Evolutionary conservation across 2,329 filamentous ascomycete species (phyloP), one percentile per base, ranked within the genome.

Genomic region (Chaetomiaceae sp.): DNA sequence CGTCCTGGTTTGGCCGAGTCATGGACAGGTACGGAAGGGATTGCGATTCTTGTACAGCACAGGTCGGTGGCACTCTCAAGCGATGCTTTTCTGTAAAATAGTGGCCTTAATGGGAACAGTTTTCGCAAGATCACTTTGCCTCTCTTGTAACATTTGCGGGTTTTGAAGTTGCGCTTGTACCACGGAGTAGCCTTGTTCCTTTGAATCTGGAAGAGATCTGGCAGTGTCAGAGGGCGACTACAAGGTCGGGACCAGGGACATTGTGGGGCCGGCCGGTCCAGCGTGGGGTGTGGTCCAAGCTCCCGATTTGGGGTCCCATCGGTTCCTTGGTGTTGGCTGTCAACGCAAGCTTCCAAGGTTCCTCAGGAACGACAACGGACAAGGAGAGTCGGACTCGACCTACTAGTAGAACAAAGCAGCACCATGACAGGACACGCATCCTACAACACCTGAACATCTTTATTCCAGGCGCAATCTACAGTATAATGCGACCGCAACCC

Each of bases 21-120:
- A 37, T n/a, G 46, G 19, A 40, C 6, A 5, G 25, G 39, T 6
- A 6, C 38, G 23, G 25, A 31, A 29, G 5, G 37, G 37, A 27
- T 45, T 27, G 9, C 12, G 31, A 37, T 38, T 53, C 17, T 46
- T 43, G 23, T 43, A 53, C 20, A 36, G 29, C 29, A 34, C 11
- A 8, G 44, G 25, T 43, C 9, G 31, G 48, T n/a, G 42, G 20
- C 43, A 42, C 27, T 53, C 29, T 53, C 31, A 22, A 53, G 44
- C 51, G 44, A 43, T 47, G 51, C 42, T 43, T 47, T 47, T 17
- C 6, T 40, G 25, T 42, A 47, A 19, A 46, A 6, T 12, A 31
- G 27, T 7, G 9, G 9, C 27, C 4, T 12, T 47, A 52, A 39
- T 52, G 34, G 27, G 27, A 31, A 7, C 3, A 3, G 8, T 31